phyloP scores from a whole-genome alignment of 2,329 filamentous ascomycete genomes.

The Sphaerulina populicola region DNA sequence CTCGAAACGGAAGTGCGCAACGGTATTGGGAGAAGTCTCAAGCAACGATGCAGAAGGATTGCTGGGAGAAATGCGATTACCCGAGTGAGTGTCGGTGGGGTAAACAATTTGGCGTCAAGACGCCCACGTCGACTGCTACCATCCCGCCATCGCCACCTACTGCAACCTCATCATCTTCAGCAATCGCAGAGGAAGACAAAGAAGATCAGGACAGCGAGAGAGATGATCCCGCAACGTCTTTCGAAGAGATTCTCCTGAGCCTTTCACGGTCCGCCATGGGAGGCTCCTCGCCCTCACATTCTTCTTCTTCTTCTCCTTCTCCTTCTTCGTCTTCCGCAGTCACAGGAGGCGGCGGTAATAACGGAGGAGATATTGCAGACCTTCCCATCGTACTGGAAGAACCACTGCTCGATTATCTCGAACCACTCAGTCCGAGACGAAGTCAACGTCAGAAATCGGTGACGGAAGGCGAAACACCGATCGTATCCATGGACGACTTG shows the following conservation, averaged over 20 bases:
- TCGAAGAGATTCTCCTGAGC: constrained; percentile 25
- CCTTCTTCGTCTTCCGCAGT: not conserved
- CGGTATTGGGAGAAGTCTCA: constrained; percentile 6
- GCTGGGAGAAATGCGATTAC: constrained; percentile 41
- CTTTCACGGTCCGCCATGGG: constrained; percentile 4
- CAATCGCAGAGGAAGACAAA: not conserved
- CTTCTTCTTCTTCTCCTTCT: not conserved
- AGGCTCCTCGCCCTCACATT: not conserved
- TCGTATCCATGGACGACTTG: constrained; percentile 25
- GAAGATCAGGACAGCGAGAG: not conserved
- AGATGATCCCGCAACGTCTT: constrained; percentile 18
- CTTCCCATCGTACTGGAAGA: not conserved
- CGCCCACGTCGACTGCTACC: constrained; percentile 12
- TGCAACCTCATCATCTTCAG: not conserved
- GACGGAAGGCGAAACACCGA: constrained; percentile 19
- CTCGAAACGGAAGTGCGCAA: not conserved
- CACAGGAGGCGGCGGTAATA: too few species aligned
- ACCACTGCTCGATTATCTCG: constrained; percentile 12
- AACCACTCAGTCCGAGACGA: constrained; percentile 12
- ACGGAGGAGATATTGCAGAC: constrained; percentile 11
- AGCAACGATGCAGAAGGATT: constrained; percentile 29
- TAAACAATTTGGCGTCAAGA: constrained; percentile 27
- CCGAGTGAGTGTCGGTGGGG: constrained; percentile 41
- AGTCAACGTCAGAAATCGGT: constrained; percentile 6
- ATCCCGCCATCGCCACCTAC: not conserved